Conservation (phyloP, 129 eudicot species). For the Saposhnikovia divaricata region DNA sequence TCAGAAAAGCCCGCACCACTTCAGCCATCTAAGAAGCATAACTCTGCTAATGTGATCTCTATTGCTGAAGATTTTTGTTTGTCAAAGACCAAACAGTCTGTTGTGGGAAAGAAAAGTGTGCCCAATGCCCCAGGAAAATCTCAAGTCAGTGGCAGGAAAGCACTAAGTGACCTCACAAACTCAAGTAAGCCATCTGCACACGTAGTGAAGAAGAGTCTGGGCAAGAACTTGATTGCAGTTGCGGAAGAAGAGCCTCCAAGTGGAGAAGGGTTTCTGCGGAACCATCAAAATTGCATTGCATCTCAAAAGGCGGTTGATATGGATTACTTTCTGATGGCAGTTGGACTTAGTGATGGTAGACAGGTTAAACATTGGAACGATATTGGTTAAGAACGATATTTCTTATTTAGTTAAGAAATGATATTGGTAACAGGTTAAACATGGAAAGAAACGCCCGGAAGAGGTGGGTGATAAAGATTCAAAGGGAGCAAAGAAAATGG, state of each 20-base stretch:
- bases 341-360: conserved; percentile 31
- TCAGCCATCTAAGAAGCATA: conserved; percentile 41
- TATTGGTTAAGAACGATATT: too few relatives aligned
- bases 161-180: conserved; percentile 74
- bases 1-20: conserved; percentile 48
- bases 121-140: conserved; percentile 29
- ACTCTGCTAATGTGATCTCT: conserved; percentile 34
- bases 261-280: conserved; percentile 38
- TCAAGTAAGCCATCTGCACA: conserved; percentile 36
- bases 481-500: too few relatives aligned
- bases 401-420: too few relatives aligned
- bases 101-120: conserved; percentile 18
- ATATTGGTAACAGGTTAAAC: too few relatives aligned
- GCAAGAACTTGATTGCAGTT: conserved; percentile 27
- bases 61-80: conserved; percentile 39
- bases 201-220: conserved; percentile 25
- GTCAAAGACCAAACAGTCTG: conserved; percentile 16
- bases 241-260: conserved; percentile 18
- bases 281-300: conserved; percentile 42
- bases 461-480: too few relatives aligned
- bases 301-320: conserved; percentile 25
- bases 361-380: too few relatives aligned
- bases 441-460: too few relatives aligned
- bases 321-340: conserved; percentile 34
- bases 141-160: conserved; percentile 54